Base-by-base conservation (phyloP, 352 stramenopile genomes). In the Globisporangium parvum region DNA sequence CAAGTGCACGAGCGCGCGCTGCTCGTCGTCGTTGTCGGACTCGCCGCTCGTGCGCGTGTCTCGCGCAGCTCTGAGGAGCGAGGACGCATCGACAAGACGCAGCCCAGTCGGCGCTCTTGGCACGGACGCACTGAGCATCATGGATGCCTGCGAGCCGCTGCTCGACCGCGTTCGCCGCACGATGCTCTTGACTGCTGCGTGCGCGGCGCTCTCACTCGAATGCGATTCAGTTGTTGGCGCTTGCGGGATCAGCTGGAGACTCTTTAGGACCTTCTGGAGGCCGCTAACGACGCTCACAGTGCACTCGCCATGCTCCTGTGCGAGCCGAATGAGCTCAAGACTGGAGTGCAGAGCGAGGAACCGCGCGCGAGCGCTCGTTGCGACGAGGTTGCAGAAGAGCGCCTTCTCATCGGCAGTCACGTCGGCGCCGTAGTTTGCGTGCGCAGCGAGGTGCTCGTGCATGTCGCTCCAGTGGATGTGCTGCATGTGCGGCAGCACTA, bases 401-500 rank as follows among this genome's bases (percentile, higher is more conserved):
- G 69, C 69, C 46, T 71, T 87, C 57, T 91, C 77, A 69, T 85
- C 71, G 15, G 59, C 20, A 2, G 66, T 63, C 14, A 75, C 57
- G 26, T 71, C 73, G 31, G 67, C 51, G 5, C 65, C 63, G 44
- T 87, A 88, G 47, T 77, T 71, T 21, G 70, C 55, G 56, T 87
- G 82, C 35, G 75, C 55, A 45, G 71, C 47, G 5, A 89, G 52
- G 41, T 83, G 73, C 18, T 63, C 62, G 47, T 68, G 66, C 26
- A 87, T 58, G 3, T 75, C 65, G 37, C 78, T 62, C 80, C 78
- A 91, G 60, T 81, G 78, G 37, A 91, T 77, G 57, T 68, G 45
- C 21, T 81, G 57, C 35, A 89, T 63, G 24, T 75, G 70, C 53
- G 75, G 75, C 20, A 86, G 58, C 0, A 81, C 63, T n/a, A 79